phyloP scores from a whole-genome alignment of 768 basidiomycete species.

The Pisolithus albus region DNA sequence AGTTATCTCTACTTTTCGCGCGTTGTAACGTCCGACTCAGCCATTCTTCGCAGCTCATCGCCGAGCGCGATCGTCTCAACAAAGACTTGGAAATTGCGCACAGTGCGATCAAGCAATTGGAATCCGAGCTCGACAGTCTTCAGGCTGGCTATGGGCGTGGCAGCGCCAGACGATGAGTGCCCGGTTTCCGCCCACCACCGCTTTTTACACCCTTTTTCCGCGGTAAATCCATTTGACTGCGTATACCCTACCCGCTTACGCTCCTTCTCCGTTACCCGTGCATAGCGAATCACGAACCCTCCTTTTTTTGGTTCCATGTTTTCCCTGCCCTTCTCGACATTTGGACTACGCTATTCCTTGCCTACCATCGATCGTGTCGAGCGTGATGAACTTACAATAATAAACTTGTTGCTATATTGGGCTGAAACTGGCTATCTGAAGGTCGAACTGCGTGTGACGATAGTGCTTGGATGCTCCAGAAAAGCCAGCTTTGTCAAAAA shows the following conservation, averaged over 20 bases:
- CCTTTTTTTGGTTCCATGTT: slow-evolving; percentile 16
- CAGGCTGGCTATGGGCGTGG: slow-evolving; percentile 81
- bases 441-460: too few species aligned
- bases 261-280: slow-evolving; percentile 11
- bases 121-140: slow-evolving; percentile 84
- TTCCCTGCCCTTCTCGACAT: slow-evolving; percentile 7
- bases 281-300: slow-evolving; percentile 12
- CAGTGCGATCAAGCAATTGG: slow-evolving; percentile 85
- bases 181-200: not conserved
- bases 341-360: slow-evolving; percentile 11
- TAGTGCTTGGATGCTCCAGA: too few species aligned
- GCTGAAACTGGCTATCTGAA: not conserved
- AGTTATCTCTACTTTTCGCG: slow-evolving; percentile 20
- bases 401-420: not conserved
- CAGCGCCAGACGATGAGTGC: slow-evolving; percentile 26
- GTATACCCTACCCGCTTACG: slow-evolving; percentile 22
- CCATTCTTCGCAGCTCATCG: slow-evolving; percentile 68
- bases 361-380: slow-evolving; percentile 6
- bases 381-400: slow-evolving; percentile 2
- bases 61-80: slow-evolving; percentile 97
- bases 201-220: slow-evolving; percentile 3
- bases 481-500: too few species aligned
- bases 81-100: slow-evolving; percentile 94
- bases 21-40: slow-evolving; percentile 11
- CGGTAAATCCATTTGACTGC: slow-evolving; percentile 7